Evolutionary conservation across 23 red algal species (phyloP).

Genomic region (Gracilaria domingensis): DNA sequence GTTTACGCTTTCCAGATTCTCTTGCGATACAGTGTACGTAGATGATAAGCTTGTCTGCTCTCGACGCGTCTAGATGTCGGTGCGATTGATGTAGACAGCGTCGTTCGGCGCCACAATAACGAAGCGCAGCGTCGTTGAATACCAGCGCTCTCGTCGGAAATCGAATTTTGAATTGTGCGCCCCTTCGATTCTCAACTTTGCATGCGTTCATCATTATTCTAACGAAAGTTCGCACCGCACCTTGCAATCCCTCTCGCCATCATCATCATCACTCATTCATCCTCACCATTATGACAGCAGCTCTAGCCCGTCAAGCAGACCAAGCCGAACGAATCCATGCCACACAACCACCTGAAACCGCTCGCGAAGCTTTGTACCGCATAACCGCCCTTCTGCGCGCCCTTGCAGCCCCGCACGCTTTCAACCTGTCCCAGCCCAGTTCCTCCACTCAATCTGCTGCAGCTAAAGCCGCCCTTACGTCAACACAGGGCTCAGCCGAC

Average conservation of each 20-base stretch:
- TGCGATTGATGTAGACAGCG: too few relatives aligned
- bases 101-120: too few relatives aligned
- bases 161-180: background rate
- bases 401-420: background rate
- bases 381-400: slow-evolving; percentile 27
- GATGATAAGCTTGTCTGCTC: background rate
- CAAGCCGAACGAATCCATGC: slow-evolving; percentile 27
- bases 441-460: background rate
- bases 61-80: background rate
- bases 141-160: background rate
- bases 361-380: slow-evolving; percentile 24
- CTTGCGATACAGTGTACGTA: background rate
- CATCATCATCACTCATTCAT: slow-evolving; percentile 68
- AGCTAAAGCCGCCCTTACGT: background rate
- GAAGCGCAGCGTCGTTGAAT: too few relatives aligned
- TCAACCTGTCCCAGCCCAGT: slow-evolving; percentile 20
- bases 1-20: background rate
- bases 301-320: slow-evolving; percentile 20
- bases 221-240: too few relatives aligned
- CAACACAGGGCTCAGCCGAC: background rate
- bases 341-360: slow-evolving; percentile 10
- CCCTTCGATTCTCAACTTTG: too few relatives aligned
- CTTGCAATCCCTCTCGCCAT: slow-evolving; percentile 21
- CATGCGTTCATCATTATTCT: too few relatives aligned
- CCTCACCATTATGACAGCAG: slow-evolving; percentile 4